A percentile compares a stretch with the other conserved stretches of the same genome.
phyloP scores from a whole-genome alignment of 306 rosid species.

The Cicer cuneatum region DNA sequence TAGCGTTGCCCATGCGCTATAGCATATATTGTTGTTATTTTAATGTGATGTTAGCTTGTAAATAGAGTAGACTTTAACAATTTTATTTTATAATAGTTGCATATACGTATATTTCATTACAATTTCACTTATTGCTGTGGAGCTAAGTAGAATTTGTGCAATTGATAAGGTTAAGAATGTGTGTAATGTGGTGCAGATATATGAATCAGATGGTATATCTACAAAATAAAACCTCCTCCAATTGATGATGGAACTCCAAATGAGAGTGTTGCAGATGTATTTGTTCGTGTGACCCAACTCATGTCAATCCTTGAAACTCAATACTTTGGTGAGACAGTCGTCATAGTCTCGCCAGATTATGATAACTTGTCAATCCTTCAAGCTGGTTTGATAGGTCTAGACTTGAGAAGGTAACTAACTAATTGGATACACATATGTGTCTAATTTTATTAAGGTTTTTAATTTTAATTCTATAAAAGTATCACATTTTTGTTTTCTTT shows the following conservation, averaged over 20 bases:
- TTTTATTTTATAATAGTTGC: no score
- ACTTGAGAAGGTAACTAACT: conserved; percentile 77
- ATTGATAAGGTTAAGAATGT: not conserved
- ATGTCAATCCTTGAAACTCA: conserved; percentile 97
- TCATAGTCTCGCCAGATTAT: conserved; percentile 92
- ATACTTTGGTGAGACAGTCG: conserved; percentile 76
- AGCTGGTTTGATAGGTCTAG: conserved; percentile 88
- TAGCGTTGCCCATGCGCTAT: no score
- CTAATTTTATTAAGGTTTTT: conserved; percentile 6
- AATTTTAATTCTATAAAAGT: not conserved
- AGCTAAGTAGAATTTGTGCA: not conserved
- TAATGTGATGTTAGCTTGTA: no score
- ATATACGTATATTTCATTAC: not conserved
- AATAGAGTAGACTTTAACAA: no score
- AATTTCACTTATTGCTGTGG: not conserved
- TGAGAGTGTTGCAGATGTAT: conserved; percentile 88
- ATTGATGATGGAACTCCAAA: conserved; percentile 86
- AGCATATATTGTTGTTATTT: no score
- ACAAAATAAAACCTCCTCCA: conserved; percentile 78
- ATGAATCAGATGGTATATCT: conserved; percentile 78
- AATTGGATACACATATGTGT: conserved; percentile 5
- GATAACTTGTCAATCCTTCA: conserved; percentile 85
- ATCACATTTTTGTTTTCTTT: not conserved
- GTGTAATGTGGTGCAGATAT: conserved; percentile 57
- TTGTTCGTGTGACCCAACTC: conserved; percentile 88